Base-by-base conservation (phyloP, 495 filamentous ascomycete genomes). In the Penicillium flavigenum region DNA sequence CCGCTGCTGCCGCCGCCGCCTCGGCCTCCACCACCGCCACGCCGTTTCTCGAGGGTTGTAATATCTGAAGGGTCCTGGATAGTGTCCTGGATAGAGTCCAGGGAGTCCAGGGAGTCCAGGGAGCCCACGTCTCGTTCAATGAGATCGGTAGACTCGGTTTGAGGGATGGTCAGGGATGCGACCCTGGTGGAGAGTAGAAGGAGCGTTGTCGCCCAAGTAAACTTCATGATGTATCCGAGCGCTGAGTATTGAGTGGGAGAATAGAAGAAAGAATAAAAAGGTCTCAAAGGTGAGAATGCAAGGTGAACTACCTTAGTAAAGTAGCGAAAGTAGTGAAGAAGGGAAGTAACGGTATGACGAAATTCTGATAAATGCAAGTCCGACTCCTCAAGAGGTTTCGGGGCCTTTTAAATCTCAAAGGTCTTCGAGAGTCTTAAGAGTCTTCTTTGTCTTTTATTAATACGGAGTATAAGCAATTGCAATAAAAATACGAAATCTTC, bases 41-140 rank as follows among this genome's bases (percentile, higher is more conserved):
- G 73, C 47, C 79, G 71, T 54, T 81, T 82, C 55, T 76, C 76
- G 31, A 81, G 61, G 26, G 72, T 69, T n/a, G 55, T 31, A 6
- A 54, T 42, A 32, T 72, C 54, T 17, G 50, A 31, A 17, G 51
- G 44, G 1, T 51, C 36, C 17, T 59, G 45, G 14, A 53, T 57
- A n/a, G 61, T 36, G 14, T 63, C 49, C 7, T 56, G 14, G 17
- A 24, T 24, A 24, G 22, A 24, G 22, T 24, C 22, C 22, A 7
- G 6, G 26, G 7, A 27, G 26, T 27, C 22, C 22, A 58, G 14
- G 27, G 22, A 10, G 11, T 52, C 50, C 38, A 27, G 22, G n/a
- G 9, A 34, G 17, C 22, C 29, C 10, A n/a, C 48, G 57, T 71
- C 66, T 36, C 56, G 56, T 14, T 62, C 48, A n/a, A 61, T 50